phyloP scores from a whole-genome alignment of 2,329 filamentous ascomycete genomes.

The Orbilia ellipsospora region DNA sequence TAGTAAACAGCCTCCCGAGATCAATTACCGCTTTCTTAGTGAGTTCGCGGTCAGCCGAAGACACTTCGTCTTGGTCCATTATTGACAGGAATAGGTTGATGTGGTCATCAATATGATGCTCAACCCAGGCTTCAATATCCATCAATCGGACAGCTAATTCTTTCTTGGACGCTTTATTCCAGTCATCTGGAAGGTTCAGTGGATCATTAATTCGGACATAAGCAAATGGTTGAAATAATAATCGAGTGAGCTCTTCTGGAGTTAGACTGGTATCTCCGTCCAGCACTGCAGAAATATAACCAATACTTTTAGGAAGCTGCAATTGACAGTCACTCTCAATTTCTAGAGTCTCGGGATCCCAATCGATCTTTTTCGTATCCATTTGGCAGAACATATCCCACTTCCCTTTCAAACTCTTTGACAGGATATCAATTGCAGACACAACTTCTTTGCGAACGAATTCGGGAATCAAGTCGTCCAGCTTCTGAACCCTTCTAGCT shows the following conservation, averaged over 20 bases:
- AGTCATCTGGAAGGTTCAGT: background rate
- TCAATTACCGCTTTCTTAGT: slow-evolving; percentile 33
- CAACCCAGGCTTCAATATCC: slow-evolving; percentile 68
- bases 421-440: slow-evolving; percentile 32
- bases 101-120: slow-evolving; percentile 63
- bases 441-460: slow-evolving; percentile 36
- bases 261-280: slow-evolving; percentile 29
- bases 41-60: slow-evolving; percentile 43
- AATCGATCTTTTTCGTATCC: slow-evolving; percentile 21
- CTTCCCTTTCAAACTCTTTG: slow-evolving; percentile 21
- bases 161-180: slow-evolving; percentile 49
- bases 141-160: slow-evolving; percentile 60
- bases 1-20: slow-evolving; percentile 60
- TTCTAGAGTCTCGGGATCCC: slow-evolving; percentile 12
- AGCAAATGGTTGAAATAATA: slow-evolving; percentile 38
- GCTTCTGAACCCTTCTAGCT: slow-evolving; percentile 63
- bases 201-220: slow-evolving; percentile 30
- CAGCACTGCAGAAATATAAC: slow-evolving; percentile 4
- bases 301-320: slow-evolving; percentile 28
- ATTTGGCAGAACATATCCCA: slow-evolving; percentile 48
- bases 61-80: too few relatives aligned
- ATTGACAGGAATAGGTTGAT: slow-evolving; percentile 45
- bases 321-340: slow-evolving; percentile 7
- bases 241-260: slow-evolving; percentile 27
- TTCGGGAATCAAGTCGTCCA: slow-evolving; percentile 58